A percentile compares a stretch with the other conserved stretches of the same genome.
phyloP scores from a whole-genome alignment of 164 flowering plant genomes.

The Paratinospora sagittata region DNA sequence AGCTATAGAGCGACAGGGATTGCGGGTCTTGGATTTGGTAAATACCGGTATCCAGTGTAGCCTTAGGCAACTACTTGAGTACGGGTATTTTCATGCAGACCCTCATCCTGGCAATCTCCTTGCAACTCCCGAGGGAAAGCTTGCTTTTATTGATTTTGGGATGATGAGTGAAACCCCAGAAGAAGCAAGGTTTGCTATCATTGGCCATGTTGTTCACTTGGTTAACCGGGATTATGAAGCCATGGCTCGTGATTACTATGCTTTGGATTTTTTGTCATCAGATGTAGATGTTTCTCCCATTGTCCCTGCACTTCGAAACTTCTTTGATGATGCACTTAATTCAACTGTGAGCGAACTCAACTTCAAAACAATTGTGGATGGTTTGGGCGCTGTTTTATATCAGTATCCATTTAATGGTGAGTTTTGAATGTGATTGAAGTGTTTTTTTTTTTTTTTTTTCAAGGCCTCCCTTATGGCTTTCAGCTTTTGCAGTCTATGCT shows the following conservation, averaged over 20 bases:
- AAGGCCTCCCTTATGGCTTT: slow-evolving; percentile 2
- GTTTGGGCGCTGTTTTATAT: slow-evolving; percentile 83
- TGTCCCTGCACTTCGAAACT: slow-evolving; percentile 83
- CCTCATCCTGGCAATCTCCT: slow-evolving; percentile 99
- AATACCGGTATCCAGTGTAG: slow-evolving; percentile 94
- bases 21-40: slow-evolving; percentile 85
- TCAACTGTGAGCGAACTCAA: slow-evolving; percentile 90
- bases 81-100: slow-evolving; percentile 96
- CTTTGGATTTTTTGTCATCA: slow-evolving; percentile 78
- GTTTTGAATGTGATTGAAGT: slow-evolving; percentile 18
- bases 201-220: slow-evolving; percentile 98
- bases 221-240: slow-evolving; percentile 99
- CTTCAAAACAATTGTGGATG: slow-evolving; percentile 92
- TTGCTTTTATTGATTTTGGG: slow-evolving; percentile 97
- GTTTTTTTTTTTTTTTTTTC: not conserved
- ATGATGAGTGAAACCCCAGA: slow-evolving; percentile 99
- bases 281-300: slow-evolving; percentile 94
- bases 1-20: slow-evolving; percentile 80
- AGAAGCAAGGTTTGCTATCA: slow-evolving; percentile 88
- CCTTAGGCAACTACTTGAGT: slow-evolving; percentile 92
- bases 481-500: slow-evolving; percentile 2
- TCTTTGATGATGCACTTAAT: slow-evolving; percentile 92
- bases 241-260: slow-evolving; percentile 97
- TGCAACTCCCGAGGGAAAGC: slow-evolving; percentile 95
- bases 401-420: slow-evolving; percentile 91